Evolutionary conservation across 306 rosid genomes (phyloP), one percentile per base, ranked within the genome.

Genomic region (Quercus parvula): DNA sequence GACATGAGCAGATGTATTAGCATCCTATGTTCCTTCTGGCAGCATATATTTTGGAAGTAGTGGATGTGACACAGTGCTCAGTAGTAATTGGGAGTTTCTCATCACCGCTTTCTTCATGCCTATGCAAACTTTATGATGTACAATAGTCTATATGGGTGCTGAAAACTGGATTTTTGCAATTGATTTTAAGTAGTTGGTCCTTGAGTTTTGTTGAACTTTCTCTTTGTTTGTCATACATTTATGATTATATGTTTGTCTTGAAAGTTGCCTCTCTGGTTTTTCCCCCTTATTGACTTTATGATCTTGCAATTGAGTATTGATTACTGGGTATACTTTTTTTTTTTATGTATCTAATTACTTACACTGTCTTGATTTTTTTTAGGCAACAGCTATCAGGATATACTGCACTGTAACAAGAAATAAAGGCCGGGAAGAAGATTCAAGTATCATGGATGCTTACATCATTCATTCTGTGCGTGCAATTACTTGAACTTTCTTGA

Each of bases 371-470:
- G 1, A 38, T 56, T 25, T 58, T 86, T 64, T 64, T 59, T 75
- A 94, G 99, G 96, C 87, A 92, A 89, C 85, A 90, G 92, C 81
- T 92, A 94, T 75, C 85, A 79, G 41, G 97, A 94, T 85, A 83
- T 94, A 82, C 86, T 92, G 80, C 74, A 90, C 80, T 90, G 92
- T 86, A 87, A 92, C 89, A 94, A 91, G 90, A 92, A 84, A 64
- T 68, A n/a, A n/a, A n/a, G n/a, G n/a, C n/a, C n/a, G n/a, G n/a
- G n/a, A n/a, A n/a, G n/a, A n/a, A n/a, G n/a, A n/a, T n/a, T n/a
- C n/a, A n/a, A n/a, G n/a, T n/a, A n/a, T n/a, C n/a, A n/a, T n/a
- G n/a, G n/a, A n/a, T n/a, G n/a, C n/a, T n/a, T n/a, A n/a, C n/a
- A n/a, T n/a, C n/a, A n/a, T n/a, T n/a, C n/a, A n/a, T n/a, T n/a